Base-by-base conservation (phyloP, 78 protist species). In the slime mould (Dictyostelium discoideum) region DNA sequence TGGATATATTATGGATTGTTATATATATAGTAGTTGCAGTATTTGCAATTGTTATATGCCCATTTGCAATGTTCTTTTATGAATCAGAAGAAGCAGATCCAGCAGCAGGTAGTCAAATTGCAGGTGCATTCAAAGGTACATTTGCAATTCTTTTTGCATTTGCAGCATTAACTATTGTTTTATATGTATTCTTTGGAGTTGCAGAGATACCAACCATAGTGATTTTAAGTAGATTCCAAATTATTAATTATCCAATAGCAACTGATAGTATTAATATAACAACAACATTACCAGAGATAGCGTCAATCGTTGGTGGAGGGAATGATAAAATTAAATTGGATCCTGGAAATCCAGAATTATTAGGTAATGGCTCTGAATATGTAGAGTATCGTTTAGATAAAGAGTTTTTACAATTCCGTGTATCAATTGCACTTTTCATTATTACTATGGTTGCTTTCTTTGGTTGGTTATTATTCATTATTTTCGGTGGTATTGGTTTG, bases 401-500 rank as follows among this genome's bases (percentile, higher is more conserved):
- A 26, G 78, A 67, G 22, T 3, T 24, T n/a, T 86, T 97, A 8
- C 46, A 37, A 37, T 90, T 97, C 72, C 82, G 83, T 67, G 97
- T 96, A 9, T 80, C 97, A 11, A 86, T 86, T 39, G 72, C 92
- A 29, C 85, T 98, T 72, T 98, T 95, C 65, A 65, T 94, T 54
- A 82, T 96, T 29, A 98, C 98, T 13, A 57, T 96, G 84, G 69
- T 98, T 16, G 76, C 97, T 32, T 26, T 92, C 85, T 20, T 95
- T 69, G 99, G 99, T 20, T 96, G 92, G 92, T 40, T 98, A 60
- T 72, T 97, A 65, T 88, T 98, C 44, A n/a, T 80, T 40, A 20
- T 98, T 29, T 98, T 97, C 40, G 98, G 98, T 18, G 98, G 98
- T 24, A 88, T 98, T 69, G 99, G 99, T 84, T 10, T 98, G 39